Evolutionary conservation across 805 yeast genomes (phyloP).

Genomic region (Suhomyces sp.): DNA sequence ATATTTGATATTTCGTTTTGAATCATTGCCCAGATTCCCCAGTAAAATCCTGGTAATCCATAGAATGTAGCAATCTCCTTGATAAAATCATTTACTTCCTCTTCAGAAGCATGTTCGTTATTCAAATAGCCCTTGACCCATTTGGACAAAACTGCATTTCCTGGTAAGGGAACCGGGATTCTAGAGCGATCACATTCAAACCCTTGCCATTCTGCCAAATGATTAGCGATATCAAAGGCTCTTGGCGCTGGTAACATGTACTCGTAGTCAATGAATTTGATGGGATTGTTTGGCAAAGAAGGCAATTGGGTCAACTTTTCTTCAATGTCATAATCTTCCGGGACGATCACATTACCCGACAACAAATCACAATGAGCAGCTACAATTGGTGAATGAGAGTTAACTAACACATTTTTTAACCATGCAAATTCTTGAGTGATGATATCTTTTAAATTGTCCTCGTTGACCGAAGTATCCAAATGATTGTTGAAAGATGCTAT

Average conservation of each 20-base stretch:
- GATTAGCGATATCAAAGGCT: constrained; percentile 73
- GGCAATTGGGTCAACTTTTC: constrained; percentile 15
- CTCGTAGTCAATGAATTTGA: constrained; percentile 68
- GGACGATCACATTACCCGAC: constrained; percentile 70
- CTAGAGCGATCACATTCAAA: constrained; percentile 62
- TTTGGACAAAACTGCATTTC: constrained; percentile 43
- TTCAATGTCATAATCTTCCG: constrained; percentile 29
- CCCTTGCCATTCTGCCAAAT: constrained; percentile 80
- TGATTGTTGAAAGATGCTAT: constrained; percentile 36
- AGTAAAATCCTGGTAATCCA: constrained; percentile 79
- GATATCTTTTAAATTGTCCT: constrained; percentile 32
- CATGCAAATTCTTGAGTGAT: constrained; percentile 53
- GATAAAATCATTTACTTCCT: constrained; percentile 44
- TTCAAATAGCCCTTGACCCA: constrained; percentile 62
- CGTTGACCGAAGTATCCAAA: constrained; percentile 15
- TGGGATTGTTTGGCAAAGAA: constrained; percentile 32
- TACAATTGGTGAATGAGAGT: constrained; percentile 50
- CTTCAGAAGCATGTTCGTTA: constrained; percentile 22
- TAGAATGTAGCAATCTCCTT: constrained; percentile 58
- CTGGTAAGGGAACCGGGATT: constrained; percentile 50
- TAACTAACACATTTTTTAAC: constrained; percentile 42
- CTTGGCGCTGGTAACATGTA: constrained; percentile 71
- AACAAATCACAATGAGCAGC: constrained; percentile 70
- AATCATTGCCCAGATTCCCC: constrained; percentile 84
- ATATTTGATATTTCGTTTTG: constrained; percentile 66